Percentiles rank a stretch among this genome's conserved stretches.
These are phyloP conservation scores for Chenopodium album DNA, from an alignment of 148 eudicot genomes.

Conservation along the genomic window DNA sequence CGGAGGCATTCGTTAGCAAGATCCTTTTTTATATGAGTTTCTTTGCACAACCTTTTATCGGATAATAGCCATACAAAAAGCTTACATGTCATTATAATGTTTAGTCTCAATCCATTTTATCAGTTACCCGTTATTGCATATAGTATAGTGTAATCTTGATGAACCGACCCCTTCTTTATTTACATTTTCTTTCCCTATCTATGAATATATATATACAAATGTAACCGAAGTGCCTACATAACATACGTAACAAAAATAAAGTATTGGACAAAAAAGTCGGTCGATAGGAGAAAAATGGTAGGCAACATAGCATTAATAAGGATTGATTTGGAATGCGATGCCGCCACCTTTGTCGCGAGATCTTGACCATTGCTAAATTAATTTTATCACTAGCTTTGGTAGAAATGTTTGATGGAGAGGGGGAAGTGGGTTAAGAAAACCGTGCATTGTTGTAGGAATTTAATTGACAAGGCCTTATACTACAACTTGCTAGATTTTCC, in stretches of 20 bases:
- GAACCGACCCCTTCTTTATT: no score
- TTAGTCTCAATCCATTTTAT: no score
- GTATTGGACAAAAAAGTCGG: not conserved
- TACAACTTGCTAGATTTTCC: not conserved
- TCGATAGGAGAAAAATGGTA: not conserved
- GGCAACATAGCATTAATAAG: not conserved
- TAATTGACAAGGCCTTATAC: not conserved
- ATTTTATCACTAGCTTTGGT: not conserved
- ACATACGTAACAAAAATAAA: not conserved
- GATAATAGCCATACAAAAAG: no score
- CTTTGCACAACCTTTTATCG: no score
- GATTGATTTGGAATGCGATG: not conserved
- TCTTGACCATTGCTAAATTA: not conserved
- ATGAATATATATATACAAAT: no score
- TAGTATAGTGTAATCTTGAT: no score
- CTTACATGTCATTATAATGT: no score
- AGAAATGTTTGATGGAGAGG: not conserved
- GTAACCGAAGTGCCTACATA: not conserved
- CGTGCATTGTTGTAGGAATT: not conserved
- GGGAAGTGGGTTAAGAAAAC: not conserved
- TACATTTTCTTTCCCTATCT: no score
- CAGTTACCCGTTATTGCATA: no score
- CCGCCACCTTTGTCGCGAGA: slow-evolving; percentile 5
- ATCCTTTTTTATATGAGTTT: no score
- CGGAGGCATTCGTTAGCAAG: no score